Evolutionary conservation across 148 eudicot species (phyloP), one percentile per base, ranked within the genome.

Genomic region (Fagopyrum esculentum): DNA sequence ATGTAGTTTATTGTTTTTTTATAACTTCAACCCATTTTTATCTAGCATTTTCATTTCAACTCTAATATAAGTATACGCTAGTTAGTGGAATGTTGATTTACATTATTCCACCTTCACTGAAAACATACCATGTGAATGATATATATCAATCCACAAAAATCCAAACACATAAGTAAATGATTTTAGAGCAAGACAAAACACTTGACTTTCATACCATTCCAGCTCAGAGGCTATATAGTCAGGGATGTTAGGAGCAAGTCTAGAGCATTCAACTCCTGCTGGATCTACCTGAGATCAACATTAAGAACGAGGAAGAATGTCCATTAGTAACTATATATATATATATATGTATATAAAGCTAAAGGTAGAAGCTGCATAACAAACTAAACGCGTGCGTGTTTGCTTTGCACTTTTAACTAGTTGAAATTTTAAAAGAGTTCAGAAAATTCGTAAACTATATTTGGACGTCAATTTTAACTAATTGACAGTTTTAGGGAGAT

Each of bases 281-380:
- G 98, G 99, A 82, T 78, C 79, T 69, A 92, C 93, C 97, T 94
- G 87, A 80, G 79, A 82, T 73, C 64, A 70, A 76, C 77, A 78
- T 29, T 8, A 74, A 59, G 19, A 78, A 9, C 4, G 16, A 66
- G 71, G 73, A 74, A 66, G 57, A 51, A 73, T 51, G 11, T 51
- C 46, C 50, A 74, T 15, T 70, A 15, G 12, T 4, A 73, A 49
- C 48, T 19, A 7, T 22, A 22, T 22, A 22, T 22, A n/a, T 1
- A 8, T 17, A 19, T 22, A 55, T 57, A 57, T 17, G 8, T 9
- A 57, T 1, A 26, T 52, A 3, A 52, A 71, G 46, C 19, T 40
- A 74, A 43, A 74, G 46, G 16, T 54, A 54, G 6, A 29, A 13
- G 76, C 47, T n/a, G 68, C 1, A 35, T 35, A 35, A 35, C 40